Percentiles rank a stretch among this genome's conserved stretches.
Evolutionary conservation across 2,329 filamentous ascomycete genomes (phyloP).

Genomic region (Venturia pyrina): DNA sequence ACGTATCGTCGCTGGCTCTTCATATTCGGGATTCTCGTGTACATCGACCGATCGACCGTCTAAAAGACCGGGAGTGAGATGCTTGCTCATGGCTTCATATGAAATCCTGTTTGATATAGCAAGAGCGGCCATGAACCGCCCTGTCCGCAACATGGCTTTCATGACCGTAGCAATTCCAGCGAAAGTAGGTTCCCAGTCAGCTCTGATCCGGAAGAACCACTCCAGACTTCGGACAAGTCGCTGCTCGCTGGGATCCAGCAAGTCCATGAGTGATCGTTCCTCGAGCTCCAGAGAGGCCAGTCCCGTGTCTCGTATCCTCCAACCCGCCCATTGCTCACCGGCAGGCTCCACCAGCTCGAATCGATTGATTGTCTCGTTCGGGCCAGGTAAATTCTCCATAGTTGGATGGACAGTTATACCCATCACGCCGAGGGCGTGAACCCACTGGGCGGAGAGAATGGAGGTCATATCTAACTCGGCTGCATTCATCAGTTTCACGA

Average conservation of each 20-base stretch:
- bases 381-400: conserved; percentile 18
- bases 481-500: conserved; percentile 65
- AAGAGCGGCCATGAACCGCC: conserved; percentile 45
- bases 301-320: conserved; percentile 40
- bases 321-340: conserved; percentile 41
- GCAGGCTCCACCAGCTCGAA: conserved; percentile 44
- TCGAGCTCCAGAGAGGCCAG: neutral
- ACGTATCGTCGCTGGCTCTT: conserved; percentile 16
- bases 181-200: conserved; percentile 63
- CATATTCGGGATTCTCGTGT: conserved; percentile 19
- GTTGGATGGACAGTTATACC: neutral
- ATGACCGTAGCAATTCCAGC: conserved; percentile 61
- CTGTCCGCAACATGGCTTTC: conserved; percentile 60
- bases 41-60: conserved; percentile 22
- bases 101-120: conserved; percentile 42
- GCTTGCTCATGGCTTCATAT: conserved; percentile 32
- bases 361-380: conserved; percentile 21
- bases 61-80: conserved; percentile 31
- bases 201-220: conserved; percentile 71
- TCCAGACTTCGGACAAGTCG: conserved; percentile 71
- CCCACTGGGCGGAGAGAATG: conserved; percentile 62
- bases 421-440: conserved; percentile 22
- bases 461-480: conserved; percentile 61
- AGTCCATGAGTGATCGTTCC: conserved; percentile 37
- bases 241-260: conserved; percentile 51